These are phyloP conservation scores for Ilyonectria sp. DNA, from an alignment of 2,329 filamentous ascomycete species.

Conservation along the genomic window DNA sequence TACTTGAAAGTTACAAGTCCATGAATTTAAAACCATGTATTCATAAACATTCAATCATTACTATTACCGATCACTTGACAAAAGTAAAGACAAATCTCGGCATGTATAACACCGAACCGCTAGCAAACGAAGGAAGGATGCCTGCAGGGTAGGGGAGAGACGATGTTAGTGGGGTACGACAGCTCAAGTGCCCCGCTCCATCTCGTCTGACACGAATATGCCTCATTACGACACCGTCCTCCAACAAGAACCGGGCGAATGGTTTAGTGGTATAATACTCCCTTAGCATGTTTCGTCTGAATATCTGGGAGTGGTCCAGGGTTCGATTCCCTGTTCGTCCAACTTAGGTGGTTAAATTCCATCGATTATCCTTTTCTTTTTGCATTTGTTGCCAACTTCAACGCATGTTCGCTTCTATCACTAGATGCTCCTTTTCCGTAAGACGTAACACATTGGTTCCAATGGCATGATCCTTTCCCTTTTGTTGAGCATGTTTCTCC, in stretches of 20 bases:
- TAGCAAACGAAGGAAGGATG: not conserved
- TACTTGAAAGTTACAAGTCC: not conserved
- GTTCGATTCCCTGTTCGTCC: constrained; percentile 50
- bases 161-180: not conserved
- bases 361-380: constrained; percentile 19
- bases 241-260: constrained; percentile 42
- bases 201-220: not conserved
- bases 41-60: not conserved
- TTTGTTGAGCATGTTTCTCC: not conserved
- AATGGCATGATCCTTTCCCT: not conserved
- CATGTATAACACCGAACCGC: too few species aligned
- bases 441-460: not conserved
- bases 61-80: too few species aligned
- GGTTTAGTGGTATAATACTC: constrained; percentile 50
- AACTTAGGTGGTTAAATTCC: constrained; percentile 40
- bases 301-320: constrained; percentile 49
- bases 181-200: not conserved
- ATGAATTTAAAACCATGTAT: not conserved
- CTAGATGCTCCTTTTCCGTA: not conserved
- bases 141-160: constrained; percentile 15
- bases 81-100: too few species aligned
- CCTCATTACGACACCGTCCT: not conserved
- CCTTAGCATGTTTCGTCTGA: constrained; percentile 46
- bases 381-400: not conserved
- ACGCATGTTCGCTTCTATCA: too few species aligned